Conservation (phyloP, 805 yeast genomes). For the Candida qinlingensis region DNA sequence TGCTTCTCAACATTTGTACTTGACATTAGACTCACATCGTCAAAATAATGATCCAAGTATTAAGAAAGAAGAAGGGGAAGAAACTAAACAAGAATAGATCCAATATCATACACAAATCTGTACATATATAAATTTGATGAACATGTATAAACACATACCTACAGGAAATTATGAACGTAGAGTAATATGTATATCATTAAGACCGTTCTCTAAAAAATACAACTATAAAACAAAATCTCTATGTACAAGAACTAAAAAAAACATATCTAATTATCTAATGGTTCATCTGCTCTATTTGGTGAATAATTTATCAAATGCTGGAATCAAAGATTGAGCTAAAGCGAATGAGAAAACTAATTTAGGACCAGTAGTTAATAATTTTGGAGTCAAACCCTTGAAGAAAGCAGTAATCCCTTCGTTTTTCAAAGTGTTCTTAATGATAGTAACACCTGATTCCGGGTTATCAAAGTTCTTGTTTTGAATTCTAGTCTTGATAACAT, state of each 20-base stretch:
- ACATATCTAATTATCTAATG: background rate
- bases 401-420: slow-evolving; percentile 82
- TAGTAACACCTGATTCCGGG: slow-evolving; percentile 90
- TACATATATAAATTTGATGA: slow-evolving; percentile 1
- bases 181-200: too few species aligned
- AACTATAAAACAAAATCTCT: background rate
- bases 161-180: too few species aligned
- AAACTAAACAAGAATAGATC: background rate
- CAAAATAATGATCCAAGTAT: slow-evolving; percentile 33
- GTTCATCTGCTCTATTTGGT: slow-evolving; percentile 13
- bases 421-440: slow-evolving; percentile 86
- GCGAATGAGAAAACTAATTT: slow-evolving; percentile 98
- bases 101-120: background rate
- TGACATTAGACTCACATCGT: slow-evolving; percentile 65
- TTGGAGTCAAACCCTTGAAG: slow-evolving; percentile 91
- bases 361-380: slow-evolving; percentile 95
- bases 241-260: slow-evolving; percentile 8
- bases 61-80: slow-evolving; percentile 9
- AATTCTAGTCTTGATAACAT: slow-evolving; percentile 96
- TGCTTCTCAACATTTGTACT: slow-evolving; percentile 60
- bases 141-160: background rate
- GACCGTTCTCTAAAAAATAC: too few species aligned
- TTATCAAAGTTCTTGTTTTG: slow-evolving; percentile 95
- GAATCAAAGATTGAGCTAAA: slow-evolving; percentile 92
- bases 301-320: slow-evolving; percentile 81